A percentile compares a stretch with the other conserved stretches of the same genome.
Conservation (phyloP, 257 asterid genomes). For the Verbena officinalis region DNA sequence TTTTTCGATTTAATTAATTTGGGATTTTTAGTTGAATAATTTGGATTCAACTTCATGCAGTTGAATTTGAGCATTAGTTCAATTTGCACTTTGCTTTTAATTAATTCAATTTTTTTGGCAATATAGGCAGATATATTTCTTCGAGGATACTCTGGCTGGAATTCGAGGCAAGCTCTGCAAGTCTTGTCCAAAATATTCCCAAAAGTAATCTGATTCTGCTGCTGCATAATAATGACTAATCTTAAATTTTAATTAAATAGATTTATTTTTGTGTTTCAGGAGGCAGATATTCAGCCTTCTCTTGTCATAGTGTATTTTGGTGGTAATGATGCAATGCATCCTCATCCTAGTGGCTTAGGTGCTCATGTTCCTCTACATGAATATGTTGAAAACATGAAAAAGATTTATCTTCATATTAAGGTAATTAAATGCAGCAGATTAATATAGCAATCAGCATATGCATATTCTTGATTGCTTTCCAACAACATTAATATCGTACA, state of each 20-base stretch:
- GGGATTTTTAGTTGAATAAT: background rate
- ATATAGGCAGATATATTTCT: conserved; percentile 74
- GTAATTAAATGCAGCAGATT: too few relatives aligned
- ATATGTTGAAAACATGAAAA: conserved; percentile 79
- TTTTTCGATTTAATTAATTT: background rate
- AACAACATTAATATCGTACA: too few relatives aligned
- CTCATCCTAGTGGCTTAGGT: conserved; percentile 75
- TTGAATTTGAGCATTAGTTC: background rate
- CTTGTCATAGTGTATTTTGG: conserved; percentile 80
- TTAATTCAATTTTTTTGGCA: background rate
- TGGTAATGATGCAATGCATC: conserved; percentile 75
- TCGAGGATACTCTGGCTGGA: conserved; percentile 92
- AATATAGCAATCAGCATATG: too few relatives aligned
- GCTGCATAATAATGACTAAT: background rate
- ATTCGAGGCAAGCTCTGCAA: conserved; percentile 74
- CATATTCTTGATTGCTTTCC: too few relatives aligned
- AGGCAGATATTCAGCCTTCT: conserved; percentile 42
- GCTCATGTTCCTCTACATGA: conserved; percentile 85
- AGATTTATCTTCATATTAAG: conserved; percentile 60
- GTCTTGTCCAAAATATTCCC: conserved; percentile 68
- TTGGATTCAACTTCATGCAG: background rate
- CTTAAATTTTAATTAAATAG: background rate
- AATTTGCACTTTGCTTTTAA: background rate
- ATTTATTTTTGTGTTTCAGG: conserved; percentile 36
- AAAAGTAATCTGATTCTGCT: conserved; percentile 55